Conservation (phyloP, 2,329 filamentous ascomycete species). For the Neonectria coccinea region DNA sequence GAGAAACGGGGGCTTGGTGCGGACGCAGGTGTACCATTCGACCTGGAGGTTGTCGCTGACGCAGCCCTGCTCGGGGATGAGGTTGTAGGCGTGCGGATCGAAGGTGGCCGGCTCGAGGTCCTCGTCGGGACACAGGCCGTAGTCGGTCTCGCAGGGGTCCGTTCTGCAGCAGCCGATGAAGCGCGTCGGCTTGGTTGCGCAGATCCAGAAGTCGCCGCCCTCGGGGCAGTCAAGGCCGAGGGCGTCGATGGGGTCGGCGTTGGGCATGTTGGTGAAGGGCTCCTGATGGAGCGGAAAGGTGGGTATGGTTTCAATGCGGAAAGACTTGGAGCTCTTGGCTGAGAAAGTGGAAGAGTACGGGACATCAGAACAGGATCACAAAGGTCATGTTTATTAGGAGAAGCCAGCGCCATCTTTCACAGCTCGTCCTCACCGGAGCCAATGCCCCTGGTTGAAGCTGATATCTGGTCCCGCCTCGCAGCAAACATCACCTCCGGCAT, state of each 20-base stretch:
- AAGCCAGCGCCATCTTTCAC: not conserved
- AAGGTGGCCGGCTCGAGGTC: slow-evolving; percentile 47
- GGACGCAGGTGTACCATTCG: slow-evolving; percentile 52
- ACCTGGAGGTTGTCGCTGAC: slow-evolving; percentile 30
- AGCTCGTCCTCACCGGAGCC: not conserved
- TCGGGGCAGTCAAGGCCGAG: slow-evolving; percentile 49
- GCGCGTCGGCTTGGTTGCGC: slow-evolving; percentile 44
- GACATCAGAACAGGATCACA: not conserved
- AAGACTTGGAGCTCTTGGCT: not conserved
- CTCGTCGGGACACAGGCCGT: slow-evolving; percentile 35
- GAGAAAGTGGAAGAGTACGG: not conserved
- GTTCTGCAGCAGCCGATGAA: slow-evolving; percentile 57
- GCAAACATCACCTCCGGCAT: not conserved
- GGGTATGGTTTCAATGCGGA: not conserved
- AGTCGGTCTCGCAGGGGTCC: slow-evolving; percentile 47
- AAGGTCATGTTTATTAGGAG: not conserved
- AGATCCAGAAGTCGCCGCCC: slow-evolving; percentile 53
- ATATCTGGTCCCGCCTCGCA: not conserved
- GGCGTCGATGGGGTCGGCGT: slow-evolving; percentile 18
- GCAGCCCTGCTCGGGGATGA: slow-evolving; percentile 51
- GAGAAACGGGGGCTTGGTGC: slow-evolving; percentile 49
- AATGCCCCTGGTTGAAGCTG: not conserved
- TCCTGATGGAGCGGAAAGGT: not conserved
- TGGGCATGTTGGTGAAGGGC: slow-evolving; percentile 22
- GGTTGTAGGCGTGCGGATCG: slow-evolving; percentile 35